These are phyloP conservation scores for Starmerella geochares DNA, from an alignment of 805 yeast genomes.

Conservation along the genomic window DNA sequence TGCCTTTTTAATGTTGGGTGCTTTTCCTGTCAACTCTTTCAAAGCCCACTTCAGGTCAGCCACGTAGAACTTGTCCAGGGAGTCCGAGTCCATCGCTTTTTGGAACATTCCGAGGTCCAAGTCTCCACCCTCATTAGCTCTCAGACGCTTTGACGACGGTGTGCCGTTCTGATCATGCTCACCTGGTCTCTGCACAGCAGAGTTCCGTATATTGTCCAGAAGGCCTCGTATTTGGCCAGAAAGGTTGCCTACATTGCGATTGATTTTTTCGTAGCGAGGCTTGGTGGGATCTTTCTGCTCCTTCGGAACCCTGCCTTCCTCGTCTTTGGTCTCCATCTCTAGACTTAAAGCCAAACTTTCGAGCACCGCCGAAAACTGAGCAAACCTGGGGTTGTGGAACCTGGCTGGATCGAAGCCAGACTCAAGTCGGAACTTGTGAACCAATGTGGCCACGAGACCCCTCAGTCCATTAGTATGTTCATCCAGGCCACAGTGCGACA, in stretches of 20 bases:
- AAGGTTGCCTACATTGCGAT: constrained; percentile 2
- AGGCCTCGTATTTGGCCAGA: not conserved
- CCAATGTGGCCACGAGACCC: constrained; percentile 28
- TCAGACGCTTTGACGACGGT: constrained; percentile 1
- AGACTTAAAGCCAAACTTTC: constrained; percentile 30
- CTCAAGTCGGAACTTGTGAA: constrained; percentile 37
- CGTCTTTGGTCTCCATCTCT: constrained; percentile 6
- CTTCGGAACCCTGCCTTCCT: not conserved
- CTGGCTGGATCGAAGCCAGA: constrained; percentile 47
- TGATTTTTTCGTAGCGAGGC: constrained; percentile 16
- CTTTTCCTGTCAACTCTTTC: not conserved
- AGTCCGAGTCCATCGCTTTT: not conserved
- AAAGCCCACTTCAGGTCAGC: constrained; percentile 8
- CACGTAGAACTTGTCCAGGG: not conserved
- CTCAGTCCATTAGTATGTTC: constrained; percentile 26
- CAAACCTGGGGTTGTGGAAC: constrained; percentile 29
- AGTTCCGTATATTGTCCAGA: not conserved
- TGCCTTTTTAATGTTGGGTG: not conserved
- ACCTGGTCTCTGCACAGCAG: not conserved
- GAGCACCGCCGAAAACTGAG: constrained; percentile 51
- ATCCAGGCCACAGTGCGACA: constrained; percentile 15
- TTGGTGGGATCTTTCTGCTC: constrained; percentile 13
- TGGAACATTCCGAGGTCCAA: not conserved
- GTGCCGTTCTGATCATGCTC: not conserved
- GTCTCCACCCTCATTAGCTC: not conserved